phyloP scores from a whole-genome alignment of 176 grass and related monocot genomes.

The Bromus sterilis region DNA sequence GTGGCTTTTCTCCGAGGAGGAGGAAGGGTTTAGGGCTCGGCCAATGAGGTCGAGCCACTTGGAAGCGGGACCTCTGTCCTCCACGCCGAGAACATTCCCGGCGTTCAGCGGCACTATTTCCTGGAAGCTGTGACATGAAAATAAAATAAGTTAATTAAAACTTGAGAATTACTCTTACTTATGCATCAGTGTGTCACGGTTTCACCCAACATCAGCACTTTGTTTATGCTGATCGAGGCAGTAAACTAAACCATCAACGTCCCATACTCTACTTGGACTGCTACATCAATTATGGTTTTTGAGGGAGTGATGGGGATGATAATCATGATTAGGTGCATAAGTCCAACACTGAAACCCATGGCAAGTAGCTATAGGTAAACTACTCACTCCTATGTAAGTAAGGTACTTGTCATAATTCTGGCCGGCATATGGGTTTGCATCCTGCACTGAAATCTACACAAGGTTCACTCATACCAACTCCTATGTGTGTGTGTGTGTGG shows the following conservation, averaged over 20 bases:
- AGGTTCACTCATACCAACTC: background rate
- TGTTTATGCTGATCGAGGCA: background rate
- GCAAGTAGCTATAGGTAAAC: background rate
- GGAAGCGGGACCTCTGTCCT: conserved; percentile 54
- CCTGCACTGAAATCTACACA: conserved; percentile 18
- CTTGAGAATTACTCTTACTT: background rate
- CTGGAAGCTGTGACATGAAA: conserved; percentile 55
- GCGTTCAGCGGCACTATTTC: conserved; percentile 89
- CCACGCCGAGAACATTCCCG: conserved; percentile 60
- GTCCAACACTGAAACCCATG: conserved; percentile 32
- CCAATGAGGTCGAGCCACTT: conserved; percentile 73
- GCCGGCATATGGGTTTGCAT: background rate
- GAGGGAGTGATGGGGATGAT: background rate
- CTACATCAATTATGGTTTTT: background rate
- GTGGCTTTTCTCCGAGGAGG: background rate
- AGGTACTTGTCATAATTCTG: background rate
- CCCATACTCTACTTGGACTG: background rate
- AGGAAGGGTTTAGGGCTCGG: conserved; percentile 23
- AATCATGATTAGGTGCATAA: conserved; percentile 28
- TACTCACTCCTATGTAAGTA: background rate
- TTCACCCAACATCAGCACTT: background rate
- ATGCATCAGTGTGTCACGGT: background rate
- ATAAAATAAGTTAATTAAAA: background rate
- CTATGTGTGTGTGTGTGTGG: too few relatives aligned
- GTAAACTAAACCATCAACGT: background rate